Evolutionary conservation across 768 basidiomycete species (phyloP).

Genomic region (Hemileccinum impolitum): DNA sequence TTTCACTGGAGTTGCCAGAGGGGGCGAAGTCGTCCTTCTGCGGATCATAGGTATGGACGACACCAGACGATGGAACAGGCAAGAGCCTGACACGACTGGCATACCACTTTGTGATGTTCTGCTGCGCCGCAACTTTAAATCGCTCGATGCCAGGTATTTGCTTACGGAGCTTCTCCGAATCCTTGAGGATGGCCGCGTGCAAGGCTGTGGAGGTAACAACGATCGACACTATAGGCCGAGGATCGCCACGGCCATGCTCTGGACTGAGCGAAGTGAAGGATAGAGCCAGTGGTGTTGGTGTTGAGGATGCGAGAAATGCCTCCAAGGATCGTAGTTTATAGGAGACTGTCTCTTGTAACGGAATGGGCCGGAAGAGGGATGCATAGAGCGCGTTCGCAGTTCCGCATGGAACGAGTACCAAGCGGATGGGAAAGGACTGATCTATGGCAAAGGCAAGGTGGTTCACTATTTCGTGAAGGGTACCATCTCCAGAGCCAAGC

Average conservation of each 20-base stretch:
- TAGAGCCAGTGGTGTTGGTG: conserved; percentile 46
- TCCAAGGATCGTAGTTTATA: conserved; percentile 57
- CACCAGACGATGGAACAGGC: conserved; percentile 37
- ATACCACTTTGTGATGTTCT: conserved; percentile 76
- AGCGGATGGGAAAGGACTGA: conserved; percentile 28
- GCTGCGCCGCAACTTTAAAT: conserved; percentile 80
- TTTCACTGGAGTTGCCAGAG: conserved; percentile 34
- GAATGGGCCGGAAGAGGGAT: conserved; percentile 61
- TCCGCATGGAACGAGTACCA: conserved; percentile 69
- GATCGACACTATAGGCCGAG: conserved; percentile 46
- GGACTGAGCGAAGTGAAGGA: conserved; percentile 44
- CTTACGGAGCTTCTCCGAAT: conserved; percentile 73
- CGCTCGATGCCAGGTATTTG: conserved; percentile 75
- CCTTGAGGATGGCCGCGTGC: conserved; percentile 80
- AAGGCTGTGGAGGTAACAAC: conserved; percentile 86
- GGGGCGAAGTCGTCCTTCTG: conserved; percentile 43
- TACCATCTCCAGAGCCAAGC: conserved; percentile 87
- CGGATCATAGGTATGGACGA: conserved; percentile 63
- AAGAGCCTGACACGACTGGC: conserved; percentile 54
- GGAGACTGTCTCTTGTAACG: conserved; percentile 22
- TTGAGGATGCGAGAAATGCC: conserved; percentile 42
- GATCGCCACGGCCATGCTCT: conserved; percentile 5
- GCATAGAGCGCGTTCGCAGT: conserved; percentile 93
- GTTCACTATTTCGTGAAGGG: conserved; percentile 84
- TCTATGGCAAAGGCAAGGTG: conserved; percentile 35